Evolutionary conservation across 495 filamentous ascomycete species (phyloP).

Genomic region (Viridothelium virens): DNA sequence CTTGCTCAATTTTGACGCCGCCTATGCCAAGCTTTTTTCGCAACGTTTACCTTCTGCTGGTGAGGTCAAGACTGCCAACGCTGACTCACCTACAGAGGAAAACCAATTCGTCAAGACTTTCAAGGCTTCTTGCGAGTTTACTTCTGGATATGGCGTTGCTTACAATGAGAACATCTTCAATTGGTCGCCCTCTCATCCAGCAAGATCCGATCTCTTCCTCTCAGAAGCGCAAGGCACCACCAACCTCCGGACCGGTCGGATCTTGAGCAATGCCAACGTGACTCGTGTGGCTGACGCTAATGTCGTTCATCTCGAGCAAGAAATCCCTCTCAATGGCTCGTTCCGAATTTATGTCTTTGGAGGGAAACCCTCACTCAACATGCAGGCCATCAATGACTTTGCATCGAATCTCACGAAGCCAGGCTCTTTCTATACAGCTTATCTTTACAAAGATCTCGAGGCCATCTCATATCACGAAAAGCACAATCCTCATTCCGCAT

Average conservation of each 20-base stretch:
- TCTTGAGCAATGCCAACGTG: constrained; percentile 66
- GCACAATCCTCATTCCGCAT: constrained; percentile 73
- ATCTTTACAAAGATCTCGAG: constrained; percentile 52
- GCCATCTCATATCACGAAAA: constrained; percentile 68
- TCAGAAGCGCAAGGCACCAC: constrained; percentile 45
- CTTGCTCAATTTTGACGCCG: constrained; percentile 62
- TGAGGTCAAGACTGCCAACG: constrained; percentile 46
- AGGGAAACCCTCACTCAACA: constrained; percentile 53
- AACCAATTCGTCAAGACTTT: constrained; percentile 59
- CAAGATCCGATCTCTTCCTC: constrained; percentile 58
- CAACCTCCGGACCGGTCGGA: constrained; percentile 58
- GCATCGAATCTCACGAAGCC: constrained; percentile 55
- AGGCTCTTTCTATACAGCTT: constrained; percentile 60
- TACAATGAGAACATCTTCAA: constrained; percentile 59
- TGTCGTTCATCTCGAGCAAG: constrained; percentile 79
- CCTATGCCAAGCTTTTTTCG: constrained; percentile 39
- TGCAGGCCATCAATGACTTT: constrained; percentile 59
- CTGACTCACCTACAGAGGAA: constrained; percentile 37
- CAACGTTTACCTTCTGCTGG: constrained; percentile 50
- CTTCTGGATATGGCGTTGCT: constrained; percentile 56
- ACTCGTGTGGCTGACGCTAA: constrained; percentile 80
- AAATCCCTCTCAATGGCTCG: constrained; percentile 76
- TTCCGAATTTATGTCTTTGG: constrained; percentile 82
- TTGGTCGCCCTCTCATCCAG: constrained; percentile 63
- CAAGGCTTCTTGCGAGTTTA: constrained; percentile 59